Evolutionary conservation across 2,329 filamentous ascomycete genomes (phyloP).

Genomic region (Ophiostoma piceae): DNA sequence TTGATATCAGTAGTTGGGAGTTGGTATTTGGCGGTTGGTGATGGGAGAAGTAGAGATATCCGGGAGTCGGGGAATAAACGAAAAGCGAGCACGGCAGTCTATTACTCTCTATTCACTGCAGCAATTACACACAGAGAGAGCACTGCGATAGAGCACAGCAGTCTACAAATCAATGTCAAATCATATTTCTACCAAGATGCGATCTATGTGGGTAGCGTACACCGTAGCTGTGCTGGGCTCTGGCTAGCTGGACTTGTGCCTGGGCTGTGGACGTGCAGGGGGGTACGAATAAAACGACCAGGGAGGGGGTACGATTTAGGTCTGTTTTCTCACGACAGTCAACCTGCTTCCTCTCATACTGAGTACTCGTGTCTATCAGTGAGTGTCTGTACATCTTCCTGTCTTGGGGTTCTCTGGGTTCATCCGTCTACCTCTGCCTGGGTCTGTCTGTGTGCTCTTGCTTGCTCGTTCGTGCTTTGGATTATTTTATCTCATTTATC

Average conservation of each 20-base stretch:
- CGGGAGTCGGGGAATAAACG: not conserved
- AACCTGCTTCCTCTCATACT: not conserved
- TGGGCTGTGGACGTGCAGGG: constrained; percentile 1
- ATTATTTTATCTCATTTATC: not conserved
- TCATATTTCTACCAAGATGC: not conserved
- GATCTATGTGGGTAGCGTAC: not conserved
- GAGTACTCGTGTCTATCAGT: not conserved
- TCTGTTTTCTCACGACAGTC: not conserved
- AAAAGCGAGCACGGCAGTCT: not conserved
- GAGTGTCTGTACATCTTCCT: not conserved
- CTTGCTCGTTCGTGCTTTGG: not conserved
- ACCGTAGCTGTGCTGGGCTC: no score
- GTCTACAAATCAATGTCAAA: not conserved
- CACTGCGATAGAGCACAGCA: no score
- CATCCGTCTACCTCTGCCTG: not conserved
- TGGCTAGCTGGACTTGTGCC: not conserved
- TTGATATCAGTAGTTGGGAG: not conserved
- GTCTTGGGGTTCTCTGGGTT: not conserved
- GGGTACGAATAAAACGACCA: not conserved
- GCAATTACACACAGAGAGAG: no score
- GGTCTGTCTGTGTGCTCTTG: not conserved
- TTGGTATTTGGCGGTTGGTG: not conserved
- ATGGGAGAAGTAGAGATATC: not conserved
- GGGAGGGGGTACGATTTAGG: not conserved
- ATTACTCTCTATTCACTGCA: not conserved